Evolutionary conservation across 768 basidiomycete species (phyloP).

Genomic region (Sistotremastrum niveocremeum): DNA sequence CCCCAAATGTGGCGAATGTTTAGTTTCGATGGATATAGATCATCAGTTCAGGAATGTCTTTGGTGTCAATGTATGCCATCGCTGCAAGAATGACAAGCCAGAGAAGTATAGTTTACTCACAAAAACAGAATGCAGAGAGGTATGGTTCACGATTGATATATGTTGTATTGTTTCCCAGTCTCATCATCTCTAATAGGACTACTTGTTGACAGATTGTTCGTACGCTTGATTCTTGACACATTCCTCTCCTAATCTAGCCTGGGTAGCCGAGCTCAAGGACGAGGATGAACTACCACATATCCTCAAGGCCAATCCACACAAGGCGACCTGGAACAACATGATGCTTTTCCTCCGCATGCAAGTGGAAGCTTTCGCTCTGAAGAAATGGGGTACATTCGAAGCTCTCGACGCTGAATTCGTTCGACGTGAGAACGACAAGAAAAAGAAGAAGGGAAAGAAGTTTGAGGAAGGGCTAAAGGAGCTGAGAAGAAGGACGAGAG

Average conservation of each 20-base stretch:
- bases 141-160: slow-evolving; percentile 18
- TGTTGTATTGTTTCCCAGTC: not conserved
- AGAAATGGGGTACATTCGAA: slow-evolving; percentile 95
- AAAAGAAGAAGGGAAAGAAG: slow-evolving; percentile 84
- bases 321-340: slow-evolving; percentile 95
- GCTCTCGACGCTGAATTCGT: slow-evolving; percentile 83
- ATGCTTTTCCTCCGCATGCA: slow-evolving; percentile 93
- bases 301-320: slow-evolving; percentile 88
- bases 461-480: slow-evolving; percentile 86
- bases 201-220: slow-evolving; percentile 85
- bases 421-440: slow-evolving; percentile 64
- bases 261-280: slow-evolving; percentile 78
- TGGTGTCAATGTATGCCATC: slow-evolving; percentile 72
- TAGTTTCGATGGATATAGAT: slow-evolving; percentile 74
- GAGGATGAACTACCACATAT: slow-evolving; percentile 86
- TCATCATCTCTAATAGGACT: slow-evolving; percentile 44
- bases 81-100: slow-evolving; percentile 78
- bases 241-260: not conserved
- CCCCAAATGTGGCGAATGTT: slow-evolving; percentile 77
- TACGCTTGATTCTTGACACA: slow-evolving; percentile 7
- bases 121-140: slow-evolving; percentile 97
- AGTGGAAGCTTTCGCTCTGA: slow-evolving; percentile 93
- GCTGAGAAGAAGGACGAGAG: slow-evolving; percentile 70
- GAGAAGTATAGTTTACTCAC: slow-evolving; percentile 92
- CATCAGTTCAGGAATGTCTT: slow-evolving; percentile 71